Percentiles rank a stretch among this genome's conserved stretches.
Evolutionary conservation across 2,329 filamentous ascomycete species (phyloP).

Genomic region (Aspergillus hiratsukae): DNA sequence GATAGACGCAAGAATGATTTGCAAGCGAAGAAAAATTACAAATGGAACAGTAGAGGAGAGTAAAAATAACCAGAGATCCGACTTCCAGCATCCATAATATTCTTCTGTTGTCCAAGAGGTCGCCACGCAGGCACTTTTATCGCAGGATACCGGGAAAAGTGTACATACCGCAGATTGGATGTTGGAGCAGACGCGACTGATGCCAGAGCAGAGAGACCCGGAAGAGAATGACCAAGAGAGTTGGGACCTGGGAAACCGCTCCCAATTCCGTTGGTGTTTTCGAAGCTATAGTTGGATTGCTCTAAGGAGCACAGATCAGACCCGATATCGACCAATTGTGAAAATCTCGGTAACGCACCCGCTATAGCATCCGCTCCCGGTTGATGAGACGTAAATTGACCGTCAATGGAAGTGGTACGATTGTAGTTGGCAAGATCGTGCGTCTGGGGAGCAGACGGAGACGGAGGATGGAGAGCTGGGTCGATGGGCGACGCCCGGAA

Average conservation of each 20-base stretch:
- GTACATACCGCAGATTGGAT: constrained; percentile 49
- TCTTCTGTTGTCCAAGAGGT: background rate
- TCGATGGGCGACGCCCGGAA: constrained; percentile 58
- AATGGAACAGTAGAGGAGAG: background rate
- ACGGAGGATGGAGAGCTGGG: constrained; percentile 42
- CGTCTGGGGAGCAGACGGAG: constrained; percentile 39
- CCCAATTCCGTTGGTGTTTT: constrained; percentile 20
- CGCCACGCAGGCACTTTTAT: background rate
- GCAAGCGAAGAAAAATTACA: background rate
- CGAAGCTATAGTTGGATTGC: constrained; percentile 21
- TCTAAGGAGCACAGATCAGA: constrained; percentile 27
- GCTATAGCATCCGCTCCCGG: constrained; percentile 40
- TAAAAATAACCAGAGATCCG: background rate
- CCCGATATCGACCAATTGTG: constrained; percentile 41
- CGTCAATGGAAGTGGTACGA: constrained; percentile 44
- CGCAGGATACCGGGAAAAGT: background rate
- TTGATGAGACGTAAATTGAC: constrained; percentile 44
- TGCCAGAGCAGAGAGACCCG: constrained; percentile 57
- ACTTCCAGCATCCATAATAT: background rate
- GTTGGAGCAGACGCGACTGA: constrained; percentile 52
- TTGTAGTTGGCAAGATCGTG: constrained; percentile 35
- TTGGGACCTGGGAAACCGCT: constrained; percentile 23
- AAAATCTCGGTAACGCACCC: constrained; percentile 51
- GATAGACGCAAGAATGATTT: constrained; percentile 1
- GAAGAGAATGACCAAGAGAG: constrained; percentile 45